Base-by-base conservation (phyloP, 805 yeast species). In the Ogataea naganishii region DNA sequence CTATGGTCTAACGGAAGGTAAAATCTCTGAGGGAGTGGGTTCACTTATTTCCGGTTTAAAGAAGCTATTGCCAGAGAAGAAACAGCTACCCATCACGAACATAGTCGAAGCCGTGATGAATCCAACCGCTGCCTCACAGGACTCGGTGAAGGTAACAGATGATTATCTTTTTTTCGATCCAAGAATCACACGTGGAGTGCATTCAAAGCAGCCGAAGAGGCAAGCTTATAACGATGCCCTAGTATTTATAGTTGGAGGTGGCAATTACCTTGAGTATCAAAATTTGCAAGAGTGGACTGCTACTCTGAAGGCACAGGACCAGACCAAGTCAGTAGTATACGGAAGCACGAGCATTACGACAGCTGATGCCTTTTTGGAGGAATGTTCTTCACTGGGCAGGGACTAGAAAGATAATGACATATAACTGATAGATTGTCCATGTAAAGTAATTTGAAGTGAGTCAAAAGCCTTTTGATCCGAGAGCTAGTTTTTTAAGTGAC, bases 161-260 rank as follows among this genome's bases (percentile, higher is more conserved):
- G 94, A 84, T 39, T 92, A 89, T 55, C 57, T 89, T 34, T 89
- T 78, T 51, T 81, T 84, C 47, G 96, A 92, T 53, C 96, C 98
- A 18, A 77, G 74, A 43, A 60, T 70, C 27, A 77, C 84, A 3
- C 71, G 97, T 40, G 97, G 97, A 4, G 80, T 94, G 6, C 88
- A 80, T 44, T 76, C 95, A 3, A 76, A 80, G 44, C 89, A 88
- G 21, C 96, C 96, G 22, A 80, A 75, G 53, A 74, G 95, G 48
- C 82, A 79, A 41, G 62, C 78, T 8, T 85, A 83, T 53, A 75
- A 75, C 35, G 92, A 85, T 41, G 75, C 94, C 2, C 61, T 84
- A 29, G 95, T 92, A 14, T 92, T 92, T 53, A 84, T 88, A 30
- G 88, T 92, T 33, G 99, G 98, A 16, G 98, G 98, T 20, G 97